Base-by-base conservation (phyloP, 2,329 filamentous ascomycete genomes). In the Nigrospora osmanthi region DNA sequence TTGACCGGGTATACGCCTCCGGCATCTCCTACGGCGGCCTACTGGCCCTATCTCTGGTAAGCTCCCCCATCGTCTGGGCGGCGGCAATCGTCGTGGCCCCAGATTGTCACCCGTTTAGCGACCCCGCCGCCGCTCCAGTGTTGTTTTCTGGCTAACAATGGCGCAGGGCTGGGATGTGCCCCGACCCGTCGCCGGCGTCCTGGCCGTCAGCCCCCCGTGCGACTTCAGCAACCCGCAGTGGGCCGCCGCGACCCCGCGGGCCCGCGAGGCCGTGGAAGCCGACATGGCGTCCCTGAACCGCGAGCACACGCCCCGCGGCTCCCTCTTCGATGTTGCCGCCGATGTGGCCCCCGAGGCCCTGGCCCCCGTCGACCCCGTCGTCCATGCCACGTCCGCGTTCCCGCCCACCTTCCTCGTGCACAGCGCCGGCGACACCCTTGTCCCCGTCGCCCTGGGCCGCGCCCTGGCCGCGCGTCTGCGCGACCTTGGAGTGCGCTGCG, bases 341-440 rank as follows among this genome's bases (percentile, higher is more conserved):
- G 23, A 60, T 54, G 47, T 63, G 39, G 30, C 56, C 47, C 3
- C 49, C 0, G 38, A 31, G 17, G 53, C 59, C 0, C 57, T 52
- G 51, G 42, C 51, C 17, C 43, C 53, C 28, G 56, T 63, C 4
- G 66, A 70, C 39, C 63, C 67, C 2, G 45, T 60, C 7, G 36
- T 44, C 13, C 64, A 66, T 38, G 45, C 69, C 11, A 44, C 31
- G 4, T 3, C 38, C 1, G 15, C 35, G 1, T 66, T 65, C 46
- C 61, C 65, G 19, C 64, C 66, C 6, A 69, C 66, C 0, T 68
- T 61, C 52, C 64, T 70, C 36, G 64, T 68, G 10, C 68, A 70
- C 48, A 67, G 67, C 0, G 40, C 49, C 2, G 55, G 53, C 28
- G 67, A 70, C 49, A 52, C 47, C 4, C 64, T 67, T 61, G 67